phyloP scores from a whole-genome alignment of 441 rosid genomes.

The Isatis lusitanica region DNA sequence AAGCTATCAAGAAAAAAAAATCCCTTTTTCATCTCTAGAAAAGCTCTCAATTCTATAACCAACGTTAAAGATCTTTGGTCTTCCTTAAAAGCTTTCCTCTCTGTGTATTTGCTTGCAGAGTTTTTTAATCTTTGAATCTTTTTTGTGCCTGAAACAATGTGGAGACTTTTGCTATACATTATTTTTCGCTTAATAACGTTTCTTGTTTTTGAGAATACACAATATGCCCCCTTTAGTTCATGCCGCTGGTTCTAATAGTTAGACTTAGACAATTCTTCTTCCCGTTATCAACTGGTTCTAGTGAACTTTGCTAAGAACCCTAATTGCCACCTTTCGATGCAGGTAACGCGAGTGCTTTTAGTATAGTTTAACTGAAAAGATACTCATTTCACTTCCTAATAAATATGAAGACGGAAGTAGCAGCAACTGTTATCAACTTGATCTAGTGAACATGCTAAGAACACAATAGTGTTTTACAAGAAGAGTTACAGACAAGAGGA shows the following conservation, averaged over 20 bases:
- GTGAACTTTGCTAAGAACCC: background rate
- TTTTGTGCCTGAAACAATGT: constrained; percentile 13
- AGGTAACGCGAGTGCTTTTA: too few species aligned
- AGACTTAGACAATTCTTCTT: background rate
- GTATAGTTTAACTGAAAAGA: too few species aligned
- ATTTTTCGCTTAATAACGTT: background rate
- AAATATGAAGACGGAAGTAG: too few species aligned
- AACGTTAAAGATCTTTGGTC: constrained; percentile 15
- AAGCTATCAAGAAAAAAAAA: background rate
- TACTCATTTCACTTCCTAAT: too few species aligned
- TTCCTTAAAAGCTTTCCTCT: background rate
- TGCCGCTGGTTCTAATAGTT: background rate
- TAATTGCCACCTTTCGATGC: too few species aligned
- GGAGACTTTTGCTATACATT: constrained; percentile 24
- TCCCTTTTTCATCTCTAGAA: background rate
- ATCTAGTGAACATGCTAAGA: background rate
- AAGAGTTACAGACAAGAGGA: background rate
- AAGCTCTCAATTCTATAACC: constrained; percentile 7
- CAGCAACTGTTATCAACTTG: background rate
- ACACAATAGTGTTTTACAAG: background rate
- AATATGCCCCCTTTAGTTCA: background rate
- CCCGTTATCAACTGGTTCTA: background rate
- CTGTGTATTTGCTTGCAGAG: constrained; percentile 8
- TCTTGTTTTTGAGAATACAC: background rate
- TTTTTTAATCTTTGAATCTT: constrained; percentile 16